Conservation (phyloP, 768 basidiomycete genomes). For the Sporobolomyces phaffii region DNA sequence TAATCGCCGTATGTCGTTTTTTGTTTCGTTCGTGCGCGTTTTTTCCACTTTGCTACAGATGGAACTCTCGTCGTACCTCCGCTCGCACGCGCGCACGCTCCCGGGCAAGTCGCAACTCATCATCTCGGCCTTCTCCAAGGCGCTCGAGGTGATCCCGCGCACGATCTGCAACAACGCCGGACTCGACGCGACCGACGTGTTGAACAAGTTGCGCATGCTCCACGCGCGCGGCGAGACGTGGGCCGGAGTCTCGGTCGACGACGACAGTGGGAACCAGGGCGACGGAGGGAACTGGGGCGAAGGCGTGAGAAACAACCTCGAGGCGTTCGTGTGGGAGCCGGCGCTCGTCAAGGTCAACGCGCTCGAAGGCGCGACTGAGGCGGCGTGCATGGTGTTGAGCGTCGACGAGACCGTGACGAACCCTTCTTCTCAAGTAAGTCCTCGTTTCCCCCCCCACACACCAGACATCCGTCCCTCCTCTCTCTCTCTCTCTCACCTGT, state of each 20-base stretch:
- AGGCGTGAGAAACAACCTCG: conserved; percentile 91
- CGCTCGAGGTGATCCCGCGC: conserved; percentile 92
- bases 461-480: too few species aligned
- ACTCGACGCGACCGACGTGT: conserved; percentile 89
- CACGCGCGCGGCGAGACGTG: conserved; percentile 79
- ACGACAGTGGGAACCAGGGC: conserved; percentile 54
- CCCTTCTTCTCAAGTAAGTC: conserved; percentile 50
- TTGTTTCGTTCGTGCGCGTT: too few species aligned
- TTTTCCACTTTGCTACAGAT: too few species aligned
- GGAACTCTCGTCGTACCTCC: conserved; percentile 91
- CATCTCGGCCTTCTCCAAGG: conserved; percentile 91
- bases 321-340: conserved; percentile 98
- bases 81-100: conserved; percentile 82
- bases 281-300: conserved; percentile 78
- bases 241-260: conserved; percentile 93
- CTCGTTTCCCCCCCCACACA: too few species aligned
- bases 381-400: conserved; percentile 88
- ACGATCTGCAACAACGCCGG: conserved; percentile 99
- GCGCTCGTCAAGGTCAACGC: conserved; percentile 92
- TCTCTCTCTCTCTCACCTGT: background rate
- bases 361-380: conserved; percentile 88
- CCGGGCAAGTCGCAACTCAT: conserved; percentile 93
- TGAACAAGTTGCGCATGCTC: conserved; percentile 95
- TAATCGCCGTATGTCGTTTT: too few species aligned
- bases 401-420: conserved; percentile 97